A percentile compares a stretch with the other conserved stretches of the same genome.
Evolutionary conservation across 1,284 basidiomycete species (phyloP).

Genomic region (Heliocybe sulcata): DNA sequence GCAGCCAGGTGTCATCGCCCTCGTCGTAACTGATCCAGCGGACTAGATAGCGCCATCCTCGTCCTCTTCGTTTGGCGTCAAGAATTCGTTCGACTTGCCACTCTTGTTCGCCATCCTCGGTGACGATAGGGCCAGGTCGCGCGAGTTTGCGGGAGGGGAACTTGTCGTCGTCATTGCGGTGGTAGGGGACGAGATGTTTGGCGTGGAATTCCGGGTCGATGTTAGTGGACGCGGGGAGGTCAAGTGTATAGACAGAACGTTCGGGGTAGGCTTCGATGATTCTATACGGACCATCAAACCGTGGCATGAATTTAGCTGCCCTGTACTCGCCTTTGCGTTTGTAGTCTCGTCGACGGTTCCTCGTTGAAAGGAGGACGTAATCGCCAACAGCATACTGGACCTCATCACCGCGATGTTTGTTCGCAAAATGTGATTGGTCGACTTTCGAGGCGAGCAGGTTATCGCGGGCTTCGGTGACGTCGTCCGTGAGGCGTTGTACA

Average conservation of each 20-base stretch:
- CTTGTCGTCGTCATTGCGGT: no score
- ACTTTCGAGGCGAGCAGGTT: conserved; percentile 11
- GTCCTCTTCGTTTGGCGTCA: not conserved
- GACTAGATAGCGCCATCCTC: conserved; percentile 5
- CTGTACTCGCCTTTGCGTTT: not conserved
- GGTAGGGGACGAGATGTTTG: no score
- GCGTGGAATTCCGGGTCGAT: conserved; percentile 3
- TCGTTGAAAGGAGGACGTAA: conserved; percentile 3
- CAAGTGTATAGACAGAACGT: conserved; percentile 9
- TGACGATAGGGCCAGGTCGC: no score
- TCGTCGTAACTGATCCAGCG: conserved; percentile 3
- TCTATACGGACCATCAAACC: conserved; percentile 7
- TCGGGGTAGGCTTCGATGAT: conserved; percentile 6
- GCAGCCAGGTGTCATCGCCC: conserved; percentile 4
- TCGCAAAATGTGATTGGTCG: conserved; percentile 7
- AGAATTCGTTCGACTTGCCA: no score
- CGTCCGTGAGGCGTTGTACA: conserved; percentile 3
- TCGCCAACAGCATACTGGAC: not conserved
- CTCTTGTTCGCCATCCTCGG: no score
- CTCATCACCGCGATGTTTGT: not conserved
- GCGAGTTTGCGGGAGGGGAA: no score
- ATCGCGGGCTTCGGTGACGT: conserved; percentile 13
- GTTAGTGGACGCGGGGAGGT: not conserved
- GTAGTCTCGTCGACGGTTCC: conserved; percentile 6
- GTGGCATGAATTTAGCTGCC: conserved; percentile 11